Evolutionary conservation across 1,284 basidiomycete species (phyloP), one percentile per base, ranked within the genome.

Genomic region (Ustilago vetiveriae): DNA sequence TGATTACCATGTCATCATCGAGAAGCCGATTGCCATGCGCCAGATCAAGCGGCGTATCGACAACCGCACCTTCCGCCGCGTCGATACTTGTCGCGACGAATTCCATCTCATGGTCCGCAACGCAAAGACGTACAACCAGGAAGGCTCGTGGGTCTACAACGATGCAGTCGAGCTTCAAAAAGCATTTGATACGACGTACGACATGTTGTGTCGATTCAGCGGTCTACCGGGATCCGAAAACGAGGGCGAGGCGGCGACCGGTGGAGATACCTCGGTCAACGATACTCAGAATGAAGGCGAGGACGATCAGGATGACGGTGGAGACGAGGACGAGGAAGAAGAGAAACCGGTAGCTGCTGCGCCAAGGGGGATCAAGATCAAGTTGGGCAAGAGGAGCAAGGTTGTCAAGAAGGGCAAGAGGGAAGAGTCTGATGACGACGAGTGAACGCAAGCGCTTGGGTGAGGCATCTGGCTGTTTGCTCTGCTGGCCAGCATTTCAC

Each of bases 91-190:
- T 84, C 86, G 87, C 49, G 87, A 88, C 45, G 94, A 98, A 83
- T 92, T 92, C 87, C 82, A 84, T 64, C 86, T 93, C 46, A 93
- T 98, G 90, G 95, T 95, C 83, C 86, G 88, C 81, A 98, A 98
- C 80, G 94, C 95, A 5, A 88, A 90, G 77, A 79, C 74, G 26
- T 81, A 80, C 70, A 78, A 82, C 47, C 76, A 79, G 42, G 78
- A 82, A 92, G 94, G 82, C 48, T 92, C 91, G 0, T 90, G 92
- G 89, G 94, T 98, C 26, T 96, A 93, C 84, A 86, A 91, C 69
- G 93, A 97, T 70, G 94, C 95, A 0, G 67, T 73, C 24, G 79
- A 77, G 68, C 59, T 82, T 38, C 72, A 80, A 48, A 72, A 66
- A 39, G 76, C 74, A 7, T 81, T 81, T 42, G 75, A 81, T 29